phyloP scores from a whole-genome alignment of 768 basidiomycete genomes.

The Termitomyces sp. region DNA sequence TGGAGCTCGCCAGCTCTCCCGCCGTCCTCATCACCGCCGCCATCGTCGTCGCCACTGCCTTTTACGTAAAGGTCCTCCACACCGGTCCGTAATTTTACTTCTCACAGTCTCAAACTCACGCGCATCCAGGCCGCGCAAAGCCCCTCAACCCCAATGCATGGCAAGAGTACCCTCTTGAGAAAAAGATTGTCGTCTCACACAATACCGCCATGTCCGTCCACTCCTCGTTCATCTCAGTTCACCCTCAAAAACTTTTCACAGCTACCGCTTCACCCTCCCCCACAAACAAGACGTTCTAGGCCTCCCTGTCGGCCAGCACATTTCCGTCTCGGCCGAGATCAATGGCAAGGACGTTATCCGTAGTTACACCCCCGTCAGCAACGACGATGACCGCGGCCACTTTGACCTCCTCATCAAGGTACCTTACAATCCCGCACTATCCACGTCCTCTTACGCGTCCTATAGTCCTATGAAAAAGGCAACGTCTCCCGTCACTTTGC shows the following conservation, averaged over 20 bases:
- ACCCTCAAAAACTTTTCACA: conserved; percentile 21
- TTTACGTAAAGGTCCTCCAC: conserved; percentile 50
- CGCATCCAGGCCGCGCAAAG: conserved; percentile 45
- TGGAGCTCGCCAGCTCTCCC: conserved; percentile 34
- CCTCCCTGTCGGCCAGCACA: conserved; percentile 95
- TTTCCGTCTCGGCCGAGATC: conserved; percentile 85
- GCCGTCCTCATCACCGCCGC: conserved; percentile 48
- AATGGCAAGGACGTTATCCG: conserved; percentile 86
- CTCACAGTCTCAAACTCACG: conserved; percentile 2
- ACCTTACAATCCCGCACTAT: not conserved
- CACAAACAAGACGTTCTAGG: conserved; percentile 73
- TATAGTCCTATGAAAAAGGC: conserved; percentile 90
- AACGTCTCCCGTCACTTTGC: conserved; percentile 90
- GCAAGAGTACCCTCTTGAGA: conserved; percentile 74
- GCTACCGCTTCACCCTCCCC: conserved; percentile 90
- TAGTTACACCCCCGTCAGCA: conserved; percentile 93
- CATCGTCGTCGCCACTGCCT: conserved; percentile 38
- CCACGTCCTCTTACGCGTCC: conserved; percentile 1
- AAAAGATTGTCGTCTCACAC: conserved; percentile 82
- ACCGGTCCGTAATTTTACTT: conserved; percentile 24
- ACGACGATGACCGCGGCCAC: conserved; percentile 87
- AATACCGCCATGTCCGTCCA: conserved; percentile 87
- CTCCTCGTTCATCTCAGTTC: not conserved
- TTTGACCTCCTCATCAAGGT: conserved; percentile 99
- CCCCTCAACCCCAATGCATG: conserved; percentile 73